Percentiles rank a stretch among this genome's conserved stretches.
Conservation (phyloP, 2,329 filamentous ascomycete genomes). For the Diaporthe citrichinensis region DNA sequence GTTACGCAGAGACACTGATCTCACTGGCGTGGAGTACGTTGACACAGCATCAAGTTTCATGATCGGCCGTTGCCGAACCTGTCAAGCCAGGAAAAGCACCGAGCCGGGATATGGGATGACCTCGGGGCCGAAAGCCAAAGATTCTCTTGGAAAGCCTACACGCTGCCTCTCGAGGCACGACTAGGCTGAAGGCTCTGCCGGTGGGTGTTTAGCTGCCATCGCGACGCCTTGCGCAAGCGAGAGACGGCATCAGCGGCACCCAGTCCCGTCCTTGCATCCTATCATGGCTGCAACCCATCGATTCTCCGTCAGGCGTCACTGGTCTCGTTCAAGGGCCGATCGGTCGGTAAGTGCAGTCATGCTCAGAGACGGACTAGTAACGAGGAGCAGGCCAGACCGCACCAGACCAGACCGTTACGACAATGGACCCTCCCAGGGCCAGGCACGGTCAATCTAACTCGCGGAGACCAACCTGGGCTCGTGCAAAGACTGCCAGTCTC, state of each 20-base stretch:
- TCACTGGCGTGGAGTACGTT: constrained; percentile 37
- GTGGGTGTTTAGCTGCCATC: constrained; percentile 31
- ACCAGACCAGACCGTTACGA: constrained; percentile 41
- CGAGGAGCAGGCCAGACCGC: constrained; percentile 38
- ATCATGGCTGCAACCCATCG: constrained; percentile 25
- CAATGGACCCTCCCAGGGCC: constrained; percentile 46
- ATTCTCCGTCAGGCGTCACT: constrained; percentile 32
- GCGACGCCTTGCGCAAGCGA: constrained; percentile 22
- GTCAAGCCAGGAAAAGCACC: constrained; percentile 46
- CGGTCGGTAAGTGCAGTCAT: constrained; percentile 16
- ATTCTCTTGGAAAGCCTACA: constrained; percentile 30
- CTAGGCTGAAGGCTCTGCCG: constrained; percentile 26
- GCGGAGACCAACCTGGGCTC: constrained; percentile 51
- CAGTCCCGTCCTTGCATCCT: constrained; percentile 16
- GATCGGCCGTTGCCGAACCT: constrained; percentile 49
- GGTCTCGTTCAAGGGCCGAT: constrained; percentile 27
- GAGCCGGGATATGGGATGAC: constrained; percentile 34
- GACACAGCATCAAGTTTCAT: constrained; percentile 43
- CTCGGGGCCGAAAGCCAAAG: constrained; percentile 48
- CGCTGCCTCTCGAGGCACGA: constrained; percentile 10
- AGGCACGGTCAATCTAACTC: constrained; percentile 50
- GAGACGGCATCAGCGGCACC: constrained; percentile 23
- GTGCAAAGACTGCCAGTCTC: constrained; percentile 52
- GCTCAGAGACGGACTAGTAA: constrained; percentile 35
- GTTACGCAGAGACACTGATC: constrained; percentile 42